A percentile compares a stretch with the other conserved stretches of the same genome.
Conservation (phyloP, 2,329 filamentous ascomycete species). For the Zymoseptoria passerinii region DNA sequence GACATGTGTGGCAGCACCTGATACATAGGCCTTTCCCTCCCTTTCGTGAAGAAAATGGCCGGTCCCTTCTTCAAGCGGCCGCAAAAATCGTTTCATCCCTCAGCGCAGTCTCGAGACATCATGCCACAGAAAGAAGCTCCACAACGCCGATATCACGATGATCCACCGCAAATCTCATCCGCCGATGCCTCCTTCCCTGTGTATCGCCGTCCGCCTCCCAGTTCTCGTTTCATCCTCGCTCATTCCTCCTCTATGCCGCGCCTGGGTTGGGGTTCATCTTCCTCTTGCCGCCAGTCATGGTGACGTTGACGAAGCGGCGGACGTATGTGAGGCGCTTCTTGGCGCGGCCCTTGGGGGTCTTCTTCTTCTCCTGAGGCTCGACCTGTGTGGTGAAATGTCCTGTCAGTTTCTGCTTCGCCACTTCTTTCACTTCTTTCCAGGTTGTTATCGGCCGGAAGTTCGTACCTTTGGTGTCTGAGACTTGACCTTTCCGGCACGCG, state of each 20-base stretch:
- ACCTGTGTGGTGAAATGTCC: conserved; percentile 46
- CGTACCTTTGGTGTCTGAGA: conserved; percentile 86
- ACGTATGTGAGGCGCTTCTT: conserved; percentile 97
- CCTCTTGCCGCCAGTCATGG: conserved; percentile 94
- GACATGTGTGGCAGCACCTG: conserved; percentile 4
- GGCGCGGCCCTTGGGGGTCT: conserved; percentile 92
- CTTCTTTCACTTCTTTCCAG: neutral
- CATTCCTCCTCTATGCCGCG: conserved; percentile 26
- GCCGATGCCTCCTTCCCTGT: neutral
- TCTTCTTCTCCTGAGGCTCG: conserved; percentile 89
- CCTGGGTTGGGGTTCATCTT: conserved; percentile 93
- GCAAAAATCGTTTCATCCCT: conserved; percentile 5
- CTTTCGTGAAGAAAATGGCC: conserved; percentile 5
- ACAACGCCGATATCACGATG: neutral
- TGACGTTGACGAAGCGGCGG: conserved; percentile 96
- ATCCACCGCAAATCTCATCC: neutral
- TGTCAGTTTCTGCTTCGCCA: neutral
- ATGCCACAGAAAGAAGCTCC: neutral
- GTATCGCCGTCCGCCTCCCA: neutral
- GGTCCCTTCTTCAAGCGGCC: conserved; percentile 16
- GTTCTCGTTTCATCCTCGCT: neutral
- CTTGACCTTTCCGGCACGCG: conserved; percentile 97
- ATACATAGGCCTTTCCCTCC: conserved; percentile 8
- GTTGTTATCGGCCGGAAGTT: conserved; percentile 17
- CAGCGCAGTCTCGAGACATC: conserved; percentile 15